Evolutionary conservation across 768 basidiomycete genomes (phyloP), one percentile per base, ranked within the genome.

Genomic region (Suillus plorans): DNA sequence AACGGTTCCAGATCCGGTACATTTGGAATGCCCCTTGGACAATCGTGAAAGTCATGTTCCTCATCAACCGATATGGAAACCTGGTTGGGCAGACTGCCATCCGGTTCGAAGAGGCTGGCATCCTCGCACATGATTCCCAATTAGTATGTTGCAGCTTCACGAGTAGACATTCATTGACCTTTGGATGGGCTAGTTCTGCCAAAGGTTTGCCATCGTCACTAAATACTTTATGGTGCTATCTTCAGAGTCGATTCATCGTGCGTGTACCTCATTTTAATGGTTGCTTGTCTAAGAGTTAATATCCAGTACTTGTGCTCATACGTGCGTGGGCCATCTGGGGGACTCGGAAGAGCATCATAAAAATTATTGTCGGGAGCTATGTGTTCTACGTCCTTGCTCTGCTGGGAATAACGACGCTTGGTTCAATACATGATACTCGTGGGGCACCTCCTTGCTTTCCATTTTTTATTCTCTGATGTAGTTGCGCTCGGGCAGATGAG

Each of bases 271-370:
- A 37, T 47, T 2, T 18, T 16, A 28, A 13, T 6, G 2, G 14
- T 31, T 3, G 2, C 3, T 14, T 47, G 12, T 25, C 22, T 44
- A 58, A 22, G 64, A 20, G 3, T 6, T 14, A 0, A 20, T 18
- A 22, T 25, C 1, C 25, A 76, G 74, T 75, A 22, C 61, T 75
- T 45, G 68, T 75, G 9, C 63, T 64, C 20, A 58, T 73, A 55
- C 70, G 74, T 4, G 65, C 69, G 13, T 75, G 72, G 55, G 74
- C 72, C 18, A 68, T 75, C 41, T 47, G 68, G 61, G 61, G 70
- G 25, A 69, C 64, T 55, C 60, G 39, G 5, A 69, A 59, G 31
- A 16, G 36, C 47, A 3, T 69, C 9, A 39, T 49, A 5, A 2
- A 37, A 0, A 4, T n/a, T 2, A 44, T 55, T 20, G 63, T 56